Evolutionary conservation across 305 asterid genomes (phyloP).

Genomic region (Plantago rigida): DNA sequence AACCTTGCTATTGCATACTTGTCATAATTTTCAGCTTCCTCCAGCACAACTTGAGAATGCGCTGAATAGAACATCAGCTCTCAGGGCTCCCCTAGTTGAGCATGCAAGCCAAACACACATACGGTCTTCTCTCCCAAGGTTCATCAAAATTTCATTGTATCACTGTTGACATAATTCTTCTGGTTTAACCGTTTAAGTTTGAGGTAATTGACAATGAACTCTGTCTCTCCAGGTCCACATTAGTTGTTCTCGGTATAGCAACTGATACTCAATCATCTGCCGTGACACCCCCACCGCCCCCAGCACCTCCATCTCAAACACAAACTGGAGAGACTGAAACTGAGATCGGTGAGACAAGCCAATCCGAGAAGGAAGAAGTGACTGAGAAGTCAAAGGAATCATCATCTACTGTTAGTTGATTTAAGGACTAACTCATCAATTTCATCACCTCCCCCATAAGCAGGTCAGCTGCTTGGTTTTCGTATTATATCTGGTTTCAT

Average conservation of each 20-base stretch:
- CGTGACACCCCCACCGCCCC: constrained; percentile 17
- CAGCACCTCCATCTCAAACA: background rate
- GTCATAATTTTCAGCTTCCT: constrained; percentile 56
- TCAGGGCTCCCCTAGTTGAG: constrained; percentile 69
- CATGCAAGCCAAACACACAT: constrained; percentile 83
- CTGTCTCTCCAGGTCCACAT: constrained; percentile 45
- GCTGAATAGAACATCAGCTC: constrained; percentile 61
- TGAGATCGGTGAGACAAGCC: constrained; percentile 43
- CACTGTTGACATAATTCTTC: background rate
- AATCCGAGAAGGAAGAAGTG: constrained; percentile 45
- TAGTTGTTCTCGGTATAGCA: constrained; percentile 67
- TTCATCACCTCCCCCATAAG: too few relatives aligned
- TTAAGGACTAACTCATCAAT: too few relatives aligned
- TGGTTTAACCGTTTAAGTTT: background rate
- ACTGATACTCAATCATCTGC: constrained; percentile 37
- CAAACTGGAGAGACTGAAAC: constrained; percentile 22
- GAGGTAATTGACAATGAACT: background rate
- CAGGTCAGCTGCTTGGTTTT: too few relatives aligned
- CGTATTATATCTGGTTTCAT: too few relatives aligned
- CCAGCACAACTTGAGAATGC: constrained; percentile 86
- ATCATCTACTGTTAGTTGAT: constrained; percentile 42
- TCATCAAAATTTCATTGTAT: constrained; percentile 5
- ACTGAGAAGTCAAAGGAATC: constrained; percentile 56
- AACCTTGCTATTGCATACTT: background rate
- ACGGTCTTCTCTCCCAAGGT: constrained; percentile 89